Percentiles rank a stretch among this genome's conserved stretches.
Evolutionary conservation across 2,329 filamentous ascomycete species (phyloP).

Genomic region (Chrysosporium keratinophilum): DNA sequence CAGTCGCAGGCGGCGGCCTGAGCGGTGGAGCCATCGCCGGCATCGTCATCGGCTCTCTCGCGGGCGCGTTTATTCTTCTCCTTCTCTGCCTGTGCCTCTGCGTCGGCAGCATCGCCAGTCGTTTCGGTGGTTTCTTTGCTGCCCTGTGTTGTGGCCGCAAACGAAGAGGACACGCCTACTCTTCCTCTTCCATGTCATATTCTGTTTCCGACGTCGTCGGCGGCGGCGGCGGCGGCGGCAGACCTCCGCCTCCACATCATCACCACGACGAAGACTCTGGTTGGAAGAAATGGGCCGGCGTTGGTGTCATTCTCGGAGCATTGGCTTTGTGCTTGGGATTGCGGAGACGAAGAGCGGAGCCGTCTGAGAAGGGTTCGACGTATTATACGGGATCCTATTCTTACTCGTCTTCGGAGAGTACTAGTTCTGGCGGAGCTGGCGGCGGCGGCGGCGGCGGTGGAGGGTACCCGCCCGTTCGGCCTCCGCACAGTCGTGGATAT

Average conservation of each 20-base stretch:
- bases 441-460: background rate
- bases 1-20: conserved; percentile 25
- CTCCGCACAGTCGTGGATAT: background rate
- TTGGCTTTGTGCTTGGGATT: conserved; percentile 39
- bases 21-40: conserved; percentile 43
- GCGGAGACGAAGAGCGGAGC: conserved; percentile 31
- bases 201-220: conserved; percentile 24
- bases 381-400: conserved; percentile 19
- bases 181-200: conserved; percentile 25
- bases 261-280: conserved; percentile 21
- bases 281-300: conserved; percentile 31
- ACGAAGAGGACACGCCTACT: conserved; percentile 12
- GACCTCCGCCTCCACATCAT: conserved; percentile 23
- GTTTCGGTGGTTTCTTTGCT: conserved; percentile 35
- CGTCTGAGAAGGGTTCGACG: conserved; percentile 32
- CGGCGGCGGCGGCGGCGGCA: conserved; percentile 5
- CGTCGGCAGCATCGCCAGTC: conserved; percentile 33
- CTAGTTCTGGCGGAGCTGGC: background rate
- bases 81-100: conserved; percentile 38
- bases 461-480: background rate
- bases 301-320: conserved; percentile 36
- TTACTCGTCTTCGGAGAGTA: conserved; percentile 3
- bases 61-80: conserved; percentile 36
- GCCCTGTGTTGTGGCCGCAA: conserved; percentile 30
- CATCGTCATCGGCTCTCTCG: conserved; percentile 42